Base-by-base conservation (phyloP, 2,329 filamentous ascomycete genomes). In the Drechslerella stenobrocha region DNA sequence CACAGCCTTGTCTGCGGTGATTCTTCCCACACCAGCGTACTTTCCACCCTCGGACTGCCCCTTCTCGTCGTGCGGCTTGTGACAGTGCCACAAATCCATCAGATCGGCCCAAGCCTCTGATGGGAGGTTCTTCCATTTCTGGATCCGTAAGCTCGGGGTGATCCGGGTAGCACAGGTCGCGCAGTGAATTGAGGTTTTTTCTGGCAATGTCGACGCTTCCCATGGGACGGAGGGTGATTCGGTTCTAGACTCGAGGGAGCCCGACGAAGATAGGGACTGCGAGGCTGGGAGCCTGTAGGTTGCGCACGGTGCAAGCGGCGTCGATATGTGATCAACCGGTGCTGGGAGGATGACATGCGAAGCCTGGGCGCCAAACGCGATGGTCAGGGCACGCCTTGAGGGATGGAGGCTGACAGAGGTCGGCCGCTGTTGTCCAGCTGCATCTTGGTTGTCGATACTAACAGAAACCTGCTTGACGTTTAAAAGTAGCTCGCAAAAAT, bases 11-110 rank as follows among this genome's bases (percentile, higher is more conserved):
- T 82, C 81, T 1, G 90, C 87, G 15, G 81, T 78, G 57, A 96
- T 86, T 70, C 81, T 83, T 72, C 86, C 74, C 8, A 69, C 53
- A 7, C 72, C 64, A 26, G 72, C 48, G 23, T 71, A 55, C 15
- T 73, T 55, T 37, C 61, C 67, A 52, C 63, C 59, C 53, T 73
- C 69, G 26, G 53, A 15, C 23, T 80, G 72, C 40, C 79, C 77
- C 15, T 76, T 76, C 69, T 84, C 79, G 57, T 84, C 80, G 67
- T 85, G 81, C 35, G 95, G 93, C 77, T 97, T 97, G 76, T 98
- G 93, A 74, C 93, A 98, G 77, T 98, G 95, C 93, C 93, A 98
- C 72, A 98, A 95, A 76, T 98, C 95, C 93, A 98, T 98, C 91
- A 98, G 95, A 78, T 98, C 93, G 0, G 93, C 95, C 93, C 93